phyloP scores from a whole-genome alignment of 805 yeast species.

The Saccharomycopsis sp. region DNA sequence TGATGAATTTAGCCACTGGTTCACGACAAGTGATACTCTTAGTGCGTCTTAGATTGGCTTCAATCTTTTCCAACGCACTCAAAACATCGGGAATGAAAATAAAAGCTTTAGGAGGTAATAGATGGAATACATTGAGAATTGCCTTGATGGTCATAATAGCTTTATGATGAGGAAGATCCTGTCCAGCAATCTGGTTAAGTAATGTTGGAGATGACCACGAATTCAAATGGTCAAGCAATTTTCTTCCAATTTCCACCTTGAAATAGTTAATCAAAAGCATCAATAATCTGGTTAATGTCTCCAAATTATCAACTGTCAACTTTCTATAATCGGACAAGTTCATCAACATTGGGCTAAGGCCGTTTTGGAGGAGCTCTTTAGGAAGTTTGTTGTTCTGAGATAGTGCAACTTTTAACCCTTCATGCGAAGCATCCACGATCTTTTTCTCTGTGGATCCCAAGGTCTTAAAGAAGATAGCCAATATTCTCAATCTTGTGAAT shows the following conservation, averaged over 20 bases:
- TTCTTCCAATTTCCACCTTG: constrained; percentile 94
- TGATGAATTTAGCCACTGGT: constrained; percentile 83
- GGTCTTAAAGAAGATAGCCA: constrained; percentile 93
- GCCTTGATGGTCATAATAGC: constrained; percentile 86
- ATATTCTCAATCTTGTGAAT: constrained; percentile 67
- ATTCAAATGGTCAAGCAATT: constrained; percentile 83
- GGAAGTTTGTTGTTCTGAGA: constrained; percentile 86
- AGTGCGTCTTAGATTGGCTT: constrained; percentile 76
- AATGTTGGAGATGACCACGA: constrained; percentile 91
- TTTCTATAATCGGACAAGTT: constrained; percentile 90
- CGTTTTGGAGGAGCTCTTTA: constrained; percentile 89
- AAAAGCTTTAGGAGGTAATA: constrained; percentile 86
- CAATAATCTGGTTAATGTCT: constrained; percentile 80
- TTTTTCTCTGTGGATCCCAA: constrained; percentile 77
- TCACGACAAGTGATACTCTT: constrained; percentile 82
- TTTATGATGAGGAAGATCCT: constrained; percentile 71
- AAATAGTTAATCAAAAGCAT: constrained; percentile 87
- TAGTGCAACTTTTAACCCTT: constrained; percentile 75
- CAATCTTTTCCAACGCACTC: constrained; percentile 67
- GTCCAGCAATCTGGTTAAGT: constrained; percentile 67
- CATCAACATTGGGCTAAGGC: constrained; percentile 92
- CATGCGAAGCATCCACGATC: constrained; percentile 89
- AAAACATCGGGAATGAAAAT: constrained; percentile 86
- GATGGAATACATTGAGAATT: constrained; percentile 82
- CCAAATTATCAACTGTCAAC: constrained; percentile 80